Base-by-base conservation (phyloP, 371 early-diverging fungal genomes). In the Mucor plumbeus region DNA sequence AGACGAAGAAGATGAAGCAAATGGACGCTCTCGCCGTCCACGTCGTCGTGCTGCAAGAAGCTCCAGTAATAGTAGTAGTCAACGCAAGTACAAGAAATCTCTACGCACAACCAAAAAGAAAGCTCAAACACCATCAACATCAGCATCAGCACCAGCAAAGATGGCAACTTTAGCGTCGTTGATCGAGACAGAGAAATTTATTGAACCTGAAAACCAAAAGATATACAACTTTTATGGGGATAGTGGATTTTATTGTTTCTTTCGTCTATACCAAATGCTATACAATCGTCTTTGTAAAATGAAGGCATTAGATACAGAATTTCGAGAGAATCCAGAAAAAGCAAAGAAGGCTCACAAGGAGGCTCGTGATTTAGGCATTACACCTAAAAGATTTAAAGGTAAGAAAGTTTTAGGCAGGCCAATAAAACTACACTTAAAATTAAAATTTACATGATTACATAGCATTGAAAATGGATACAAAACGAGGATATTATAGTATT, bases 351-450 rank as follows among this genome's bases (percentile, higher is more conserved):
- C 79, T 13, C 90, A 89, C 70, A 81, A 88, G 21, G 87, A 90
- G 3, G 97, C 98, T 0, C 79, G 85, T 17, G 88, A 93, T 60
- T 84, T 99, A 2, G 94, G 92, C 2, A 73, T 96, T 31, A 87
- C 87, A 43, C 80, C 66, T 15, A 66, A 68, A 17, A 44, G 69
- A 54, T 61, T 77, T 36, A 67, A 74, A 63, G 79, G 79, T 74
- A 70, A 40, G 17, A 54, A 13, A 5, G 34, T 17, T 15, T 7
- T 17, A 7, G n/a, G 6, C 6, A 47, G 47, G 6, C 47, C 26
- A 26, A 1, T 8, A 19, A 8, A 17, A 9, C n/a, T n/a, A n/a
- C n/a, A n/a, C n/a, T 44, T 8, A 9, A 10, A 14, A 43, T 3
- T 17, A 4, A 19, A 9, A 47, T 9, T 47, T 8, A 47, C 47